phyloP scores from a whole-genome alignment of 2,329 filamentous ascomycete species.

The Tolypocladium inflatum region DNA sequence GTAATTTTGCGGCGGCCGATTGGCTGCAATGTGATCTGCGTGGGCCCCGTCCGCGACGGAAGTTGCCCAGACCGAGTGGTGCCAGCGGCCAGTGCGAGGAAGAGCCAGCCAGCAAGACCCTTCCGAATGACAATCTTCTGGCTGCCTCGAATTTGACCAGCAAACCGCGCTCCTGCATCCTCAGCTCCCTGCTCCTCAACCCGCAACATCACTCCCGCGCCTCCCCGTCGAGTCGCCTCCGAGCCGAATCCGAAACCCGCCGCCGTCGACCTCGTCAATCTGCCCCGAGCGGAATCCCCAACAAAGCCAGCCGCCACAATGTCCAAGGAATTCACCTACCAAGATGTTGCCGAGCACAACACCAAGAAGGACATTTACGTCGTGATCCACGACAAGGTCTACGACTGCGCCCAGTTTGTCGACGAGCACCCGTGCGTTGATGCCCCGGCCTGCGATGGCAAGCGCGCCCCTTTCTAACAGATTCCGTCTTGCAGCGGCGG shows the following conservation, averaged over 20 bases:
- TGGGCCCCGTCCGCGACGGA: conserved; percentile 9
- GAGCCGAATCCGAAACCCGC: not conserved
- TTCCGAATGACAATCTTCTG: not conserved
- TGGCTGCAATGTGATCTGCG: conserved; percentile 8
- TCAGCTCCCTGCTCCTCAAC: not conserved
- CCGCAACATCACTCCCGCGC: not conserved
- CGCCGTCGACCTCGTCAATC: not conserved
- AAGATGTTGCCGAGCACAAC: conserved; percentile 77
- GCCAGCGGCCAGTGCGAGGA: conserved; percentile 5
- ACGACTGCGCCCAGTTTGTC: conserved; percentile 79
- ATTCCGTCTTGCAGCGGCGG: conserved; percentile 58
- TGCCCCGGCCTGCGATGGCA: conserved; percentile 3
- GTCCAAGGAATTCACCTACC: conserved; percentile 55
- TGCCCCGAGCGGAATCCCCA: not conserved
- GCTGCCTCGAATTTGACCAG: not conserved
- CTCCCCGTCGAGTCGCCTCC: no score
- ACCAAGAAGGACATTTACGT: conserved; percentile 90
- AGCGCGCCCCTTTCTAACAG: conserved; percentile 2
- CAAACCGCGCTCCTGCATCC: not conserved
- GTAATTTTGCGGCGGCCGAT: conserved; percentile 19
- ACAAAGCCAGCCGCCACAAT: conserved; percentile 14
- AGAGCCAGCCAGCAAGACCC: not conserved
- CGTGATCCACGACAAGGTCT: conserved; percentile 94
- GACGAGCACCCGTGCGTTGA: conserved; percentile 84
- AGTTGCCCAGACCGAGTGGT: conserved; percentile 15